Percentiles rank a stretch among this genome's conserved stretches.
These are phyloP conservation scores for Debaryomyces fabryi DNA, from an alignment of 1,139 yeast species.

Conservation along the genomic window DNA sequence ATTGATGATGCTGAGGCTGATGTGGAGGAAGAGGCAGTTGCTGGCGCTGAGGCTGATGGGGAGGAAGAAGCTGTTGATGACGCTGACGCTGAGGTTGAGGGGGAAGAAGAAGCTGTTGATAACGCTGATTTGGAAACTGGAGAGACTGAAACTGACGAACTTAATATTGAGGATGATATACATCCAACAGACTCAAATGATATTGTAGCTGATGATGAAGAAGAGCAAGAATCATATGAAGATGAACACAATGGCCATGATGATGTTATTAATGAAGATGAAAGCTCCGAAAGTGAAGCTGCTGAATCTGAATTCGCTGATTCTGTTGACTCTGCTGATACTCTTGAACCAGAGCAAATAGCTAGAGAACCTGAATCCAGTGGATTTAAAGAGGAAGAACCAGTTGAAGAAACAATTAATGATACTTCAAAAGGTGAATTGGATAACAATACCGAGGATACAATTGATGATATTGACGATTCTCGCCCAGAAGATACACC, in stretches of 20 bases:
- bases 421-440: neutral
- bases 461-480: conserved; percentile 8
- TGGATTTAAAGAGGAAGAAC: conserved; percentile 5
- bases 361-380: neutral
- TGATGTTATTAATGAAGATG: neutral
- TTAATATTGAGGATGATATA: neutral
- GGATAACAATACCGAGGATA: conserved; percentile 12
- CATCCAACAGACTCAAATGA: neutral
- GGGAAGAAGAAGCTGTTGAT: too few relatives aligned
- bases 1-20: neutral
- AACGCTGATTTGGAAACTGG: neutral
- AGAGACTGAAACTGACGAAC: neutral
- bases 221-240: neutral
- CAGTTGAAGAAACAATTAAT: conserved; percentile 9
- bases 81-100: neutral
- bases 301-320: conserved; percentile 5
- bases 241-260: neutral
- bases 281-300: conserved; percentile 9
- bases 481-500: neutral
- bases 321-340: neutral
- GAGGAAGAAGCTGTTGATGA: conserved; percentile 3
- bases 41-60: conserved; percentile 1
- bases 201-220: neutral
- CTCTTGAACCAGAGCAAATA: neutral
- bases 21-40: neutral